Base-by-base conservation (phyloP, 768 basidiomycete species). In the Mycena olivaceomarginata region DNA sequence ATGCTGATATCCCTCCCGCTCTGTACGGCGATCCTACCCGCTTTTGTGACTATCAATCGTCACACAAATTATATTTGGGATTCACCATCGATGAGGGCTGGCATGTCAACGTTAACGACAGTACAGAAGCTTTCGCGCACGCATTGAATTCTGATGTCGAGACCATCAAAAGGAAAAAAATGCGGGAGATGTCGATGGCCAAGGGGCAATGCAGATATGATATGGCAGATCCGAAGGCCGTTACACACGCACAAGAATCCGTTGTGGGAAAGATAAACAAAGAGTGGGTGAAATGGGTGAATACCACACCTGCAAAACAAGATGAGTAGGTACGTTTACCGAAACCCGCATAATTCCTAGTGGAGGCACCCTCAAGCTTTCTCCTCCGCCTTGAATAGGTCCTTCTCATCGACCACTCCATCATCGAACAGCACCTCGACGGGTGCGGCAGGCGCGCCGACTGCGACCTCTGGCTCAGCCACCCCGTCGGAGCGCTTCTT, bases 401-500 rank as follows among this genome's bases (percentile, higher is more conserved):
- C 48, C 48, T 51, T 51, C 48, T 51, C 48, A 51, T 51, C 48
- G 48, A 51, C 48, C 48, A 11, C 16, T 51, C 48, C 48, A 18
- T 51, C 48, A 51, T 60, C 59, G 59, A 60, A 60, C 59, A 60
- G 9, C 59, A 60, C 59, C 59, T 60, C 59, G 13, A 60, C 59
- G 31, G 59, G 31, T 16, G 25, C 59, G 48, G 48, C 48, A 51
- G 48, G 48, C 16, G 48, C 48, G 48, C 48, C 48, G 18, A 51
- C 5, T 12, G 48, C 48, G 48, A 51, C 48, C 48, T 51, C 48
- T 16, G 18, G 48, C 48, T 51, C 48, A 60, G 25, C 59, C 6
- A 10, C 59, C 9, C n/a, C 13, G 13, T 16, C 25, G 25, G 59
- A 37, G 31, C 59, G 59, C 56, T 25, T 57, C 56, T 57, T 57